Percentiles rank a stretch among this genome's conserved stretches.
Evolutionary conservation across 495 filamentous ascomycete genomes (phyloP).

Genomic region (Neurospora tetrasperma): DNA sequence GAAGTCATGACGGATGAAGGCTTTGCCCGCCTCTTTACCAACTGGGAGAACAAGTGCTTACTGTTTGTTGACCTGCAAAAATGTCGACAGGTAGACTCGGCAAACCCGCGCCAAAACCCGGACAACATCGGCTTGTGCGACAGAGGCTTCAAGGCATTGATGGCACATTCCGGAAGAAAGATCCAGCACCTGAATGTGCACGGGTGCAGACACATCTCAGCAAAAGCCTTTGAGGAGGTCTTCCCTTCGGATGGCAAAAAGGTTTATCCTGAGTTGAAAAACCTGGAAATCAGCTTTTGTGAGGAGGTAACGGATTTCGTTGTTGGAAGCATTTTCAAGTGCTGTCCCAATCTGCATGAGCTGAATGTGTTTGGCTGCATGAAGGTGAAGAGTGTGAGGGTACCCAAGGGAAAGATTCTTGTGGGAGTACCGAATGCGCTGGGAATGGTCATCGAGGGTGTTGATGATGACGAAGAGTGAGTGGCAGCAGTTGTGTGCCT

Average conservation of each 20-base stretch:
- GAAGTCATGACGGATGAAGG: slow-evolving; percentile 61
- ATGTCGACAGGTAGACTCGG: slow-evolving; percentile 62
- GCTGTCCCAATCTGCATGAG: slow-evolving; percentile 61
- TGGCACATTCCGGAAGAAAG: slow-evolving; percentile 64
- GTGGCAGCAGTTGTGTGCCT: neutral
- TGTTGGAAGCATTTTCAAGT: slow-evolving; percentile 59
- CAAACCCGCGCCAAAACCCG: slow-evolving; percentile 41
- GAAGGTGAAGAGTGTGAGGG: slow-evolving; percentile 56
- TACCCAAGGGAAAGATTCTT: slow-evolving; percentile 63
- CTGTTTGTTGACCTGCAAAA: slow-evolving; percentile 59
- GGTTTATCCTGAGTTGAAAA: slow-evolving; percentile 52
- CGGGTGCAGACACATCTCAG: slow-evolving; percentile 68
- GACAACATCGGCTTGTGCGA: slow-evolving; percentile 60
- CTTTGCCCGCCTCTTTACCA: slow-evolving; percentile 57
- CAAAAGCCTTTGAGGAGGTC: slow-evolving; percentile 55
- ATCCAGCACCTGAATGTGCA: slow-evolving; percentile 59
- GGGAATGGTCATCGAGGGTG: slow-evolving; percentile 45
- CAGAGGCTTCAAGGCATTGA: slow-evolving; percentile 63
- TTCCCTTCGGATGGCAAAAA: slow-evolving; percentile 43
- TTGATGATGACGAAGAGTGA: slow-evolving; percentile 13
- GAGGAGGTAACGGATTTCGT: slow-evolving; percentile 63
- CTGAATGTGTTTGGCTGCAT: slow-evolving; percentile 80
- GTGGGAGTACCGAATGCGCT: slow-evolving; percentile 65
- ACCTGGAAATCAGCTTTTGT: slow-evolving; percentile 72
- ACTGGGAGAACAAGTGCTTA: slow-evolving; percentile 64